Base-by-base conservation (phyloP, 2,329 filamentous ascomycete genomes). In the Alternaria sp. region DNA sequence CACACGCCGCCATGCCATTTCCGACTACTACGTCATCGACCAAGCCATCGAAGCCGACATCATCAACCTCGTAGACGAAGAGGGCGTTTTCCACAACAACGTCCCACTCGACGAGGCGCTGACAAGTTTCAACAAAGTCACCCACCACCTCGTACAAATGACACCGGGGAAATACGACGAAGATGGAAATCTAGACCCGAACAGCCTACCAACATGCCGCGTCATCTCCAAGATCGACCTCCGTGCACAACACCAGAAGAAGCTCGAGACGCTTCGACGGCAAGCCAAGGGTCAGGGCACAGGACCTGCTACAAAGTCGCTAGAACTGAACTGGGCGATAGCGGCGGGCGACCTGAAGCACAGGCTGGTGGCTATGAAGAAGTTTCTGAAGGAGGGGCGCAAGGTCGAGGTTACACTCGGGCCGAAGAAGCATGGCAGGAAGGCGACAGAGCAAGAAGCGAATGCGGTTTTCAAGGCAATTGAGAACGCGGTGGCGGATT, bases 281-380 rank as follows among this genome's bases (percentile, higher is more conserved):
- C 70, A 75, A 19, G 73, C 81, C 36, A 84, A 70, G 40, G 71
- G 72, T 3, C 58, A 66, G 36, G 58, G 66, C 11, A 57, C 67
- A 6, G 71, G 64, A 5, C 67, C 67, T 12, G 44, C 83, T 67
- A 76, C 80, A 15, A 97, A 97, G 82, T 90, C 90, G 75, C 79
- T 97, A n/a, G 94, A 97, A 81, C 72, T 98, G 71, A 95, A 93
- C 79, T 98, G 94, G 94, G 89, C 90, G 32, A 96, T 97, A 73
- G 89, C 89, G 64, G 75, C 80, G 12, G 87, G 95, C 75, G 94
- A 97, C 82, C 79, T 97, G 56, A 81, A 81, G n/a, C 90, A 92
- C 77, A 57, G 77, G 23, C 32, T 80, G 15, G 65, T 66, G 11
- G 77, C 72, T 28, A 45, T 96, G 78, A 86, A 86, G 73, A 84